Evolutionary conservation across 2,329 filamentous ascomycete genomes (phyloP).

Genomic region (Beauveria varroae): DNA sequence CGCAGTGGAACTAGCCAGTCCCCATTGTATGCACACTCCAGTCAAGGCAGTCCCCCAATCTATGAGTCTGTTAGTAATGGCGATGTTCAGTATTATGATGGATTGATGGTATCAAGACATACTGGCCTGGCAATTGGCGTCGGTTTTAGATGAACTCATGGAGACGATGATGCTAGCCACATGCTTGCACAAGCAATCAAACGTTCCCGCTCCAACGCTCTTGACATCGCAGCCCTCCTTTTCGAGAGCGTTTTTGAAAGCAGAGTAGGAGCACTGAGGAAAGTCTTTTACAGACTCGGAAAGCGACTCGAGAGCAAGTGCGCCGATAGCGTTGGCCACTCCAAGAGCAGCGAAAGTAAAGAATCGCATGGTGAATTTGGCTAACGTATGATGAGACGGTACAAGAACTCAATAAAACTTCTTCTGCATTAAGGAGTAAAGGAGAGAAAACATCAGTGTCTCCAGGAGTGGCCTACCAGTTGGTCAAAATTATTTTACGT

Average conservation of each 20-base stretch:
- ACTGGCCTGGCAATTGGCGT: slow-evolving; percentile 9
- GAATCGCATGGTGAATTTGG: background rate
- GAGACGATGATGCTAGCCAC: slow-evolving; percentile 1
- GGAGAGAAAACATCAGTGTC: background rate
- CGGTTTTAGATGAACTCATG: background rate
- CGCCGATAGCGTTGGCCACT: slow-evolving; percentile 3
- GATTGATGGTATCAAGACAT: background rate
- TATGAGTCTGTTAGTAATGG: background rate
- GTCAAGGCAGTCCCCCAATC: background rate
- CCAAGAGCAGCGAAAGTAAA: background rate
- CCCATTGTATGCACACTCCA: background rate
- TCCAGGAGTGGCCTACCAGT: background rate
- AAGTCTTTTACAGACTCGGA: slow-evolving; percentile 5
- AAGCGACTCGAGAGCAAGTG: slow-evolving; percentile 1
- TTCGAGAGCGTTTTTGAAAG: background rate
- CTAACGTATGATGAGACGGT: background rate
- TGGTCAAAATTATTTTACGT: background rate
- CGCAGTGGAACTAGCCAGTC: background rate
- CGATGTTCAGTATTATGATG: background rate
- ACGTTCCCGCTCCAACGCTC: background rate
- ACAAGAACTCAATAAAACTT: background rate
- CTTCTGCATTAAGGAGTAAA: background rate
- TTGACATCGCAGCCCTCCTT: slow-evolving; percentile 10
- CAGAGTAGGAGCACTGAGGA: slow-evolving; percentile 2
- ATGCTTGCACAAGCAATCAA: slow-evolving; percentile 9